Base-by-base conservation (phyloP, 2,329 filamentous ascomycete species). In the Neurospora sp. region DNA sequence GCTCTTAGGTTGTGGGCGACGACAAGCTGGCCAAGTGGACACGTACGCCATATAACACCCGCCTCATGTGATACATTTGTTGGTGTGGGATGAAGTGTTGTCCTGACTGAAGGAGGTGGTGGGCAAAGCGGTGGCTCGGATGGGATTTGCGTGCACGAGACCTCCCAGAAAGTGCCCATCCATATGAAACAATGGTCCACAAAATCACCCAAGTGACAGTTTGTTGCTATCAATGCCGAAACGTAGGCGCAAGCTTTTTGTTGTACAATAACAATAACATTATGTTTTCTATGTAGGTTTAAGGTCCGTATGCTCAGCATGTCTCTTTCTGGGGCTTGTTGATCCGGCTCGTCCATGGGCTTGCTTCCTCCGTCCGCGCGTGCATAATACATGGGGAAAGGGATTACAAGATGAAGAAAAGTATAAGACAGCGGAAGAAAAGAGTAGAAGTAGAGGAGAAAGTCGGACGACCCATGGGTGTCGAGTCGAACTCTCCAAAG, bases 351-450 rank as follows among this genome's bases (percentile, higher is more conserved):
- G 52, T 36, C 52, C 23, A 62, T 62, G 52, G 23, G 52, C 52
- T 62, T 62, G 52, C 52, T 62, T 62, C 52, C 52, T 62, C 52
- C 52, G 52, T 62, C 52, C 52, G 52, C 52, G 52, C 52, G 52
- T 62, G 52, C 52, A 62, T 33, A 62, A 62, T 62, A 62, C 52
- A 62, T 62, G 52, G 52, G 23, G 15, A 62, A 62, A 33, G 52
- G 52, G 23, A 62, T 62, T 62, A 62, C 23, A 62, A 62, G 52
- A 62, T 62, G 52, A 62, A 62, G 52, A 62, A 62, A 62, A 62
- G 52, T 62, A 62, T 62, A 62, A 62, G 52, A 62, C 52, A 62
- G 52, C 52, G 52, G 52, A 62, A 62, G 52, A 62, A 62, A 62
- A 62, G 52, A 62, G 23, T 33, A 62, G 52, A 62, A 62, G 28